phyloP scores from a whole-genome alignment of 164 flowering plant species.

The Magnolia sinica region DNA sequence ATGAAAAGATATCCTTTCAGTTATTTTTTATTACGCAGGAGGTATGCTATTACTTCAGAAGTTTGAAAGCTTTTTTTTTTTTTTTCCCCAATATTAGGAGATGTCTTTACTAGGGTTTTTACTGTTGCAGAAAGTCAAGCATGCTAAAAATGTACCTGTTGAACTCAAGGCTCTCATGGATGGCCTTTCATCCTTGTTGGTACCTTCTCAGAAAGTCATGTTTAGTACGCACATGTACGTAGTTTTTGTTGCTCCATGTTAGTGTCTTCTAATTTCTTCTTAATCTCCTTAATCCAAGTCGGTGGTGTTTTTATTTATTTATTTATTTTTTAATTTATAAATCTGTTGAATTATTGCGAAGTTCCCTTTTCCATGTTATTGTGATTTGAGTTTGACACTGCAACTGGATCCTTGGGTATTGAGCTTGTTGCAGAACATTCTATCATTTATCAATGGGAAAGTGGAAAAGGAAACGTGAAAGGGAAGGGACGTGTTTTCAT shows the following conservation, averaged over 20 bases:
- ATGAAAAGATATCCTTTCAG: constrained; percentile 87
- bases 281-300: too few species aligned
- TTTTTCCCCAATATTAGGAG: background rate
- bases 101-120: constrained; percentile 3
- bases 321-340: too few species aligned
- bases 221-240: constrained; percentile 73
- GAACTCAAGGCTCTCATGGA: constrained; percentile 68
- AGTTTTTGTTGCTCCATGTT: background rate
- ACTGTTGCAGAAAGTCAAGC: constrained; percentile 60
- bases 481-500: background rate
- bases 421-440: background rate
- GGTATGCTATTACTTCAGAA: constrained; percentile 36
- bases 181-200: constrained; percentile 76
- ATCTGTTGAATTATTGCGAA: too few species aligned
- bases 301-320: too few species aligned
- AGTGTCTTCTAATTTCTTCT: background rate
- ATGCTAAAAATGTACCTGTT: constrained; percentile 65
- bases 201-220: constrained; percentile 69
- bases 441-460: background rate
- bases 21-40: constrained; percentile 89
- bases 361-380: background rate
- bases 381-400: background rate
- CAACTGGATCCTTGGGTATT: background rate
- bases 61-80: background rate
- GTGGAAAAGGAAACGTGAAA: background rate